Evolutionary conservation across 805 yeast species (phyloP).

Genomic region (Monosporozyma servazzii): DNA sequence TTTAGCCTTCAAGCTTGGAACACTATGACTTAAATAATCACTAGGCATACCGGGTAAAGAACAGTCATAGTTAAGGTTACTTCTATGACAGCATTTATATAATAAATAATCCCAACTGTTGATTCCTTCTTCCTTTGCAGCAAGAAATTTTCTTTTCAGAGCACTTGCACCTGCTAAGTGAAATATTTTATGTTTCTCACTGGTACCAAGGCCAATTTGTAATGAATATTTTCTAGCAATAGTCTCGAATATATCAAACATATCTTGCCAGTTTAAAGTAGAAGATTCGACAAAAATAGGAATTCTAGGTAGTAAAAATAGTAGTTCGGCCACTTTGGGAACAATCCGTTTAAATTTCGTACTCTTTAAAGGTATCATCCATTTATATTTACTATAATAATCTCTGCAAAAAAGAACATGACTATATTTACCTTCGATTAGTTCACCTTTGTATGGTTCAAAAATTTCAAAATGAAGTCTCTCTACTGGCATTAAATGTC

Average conservation of each 20-base stretch:
- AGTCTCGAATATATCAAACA: constrained; percentile 22
- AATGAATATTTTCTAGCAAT: constrained; percentile 17
- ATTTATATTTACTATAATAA: constrained; percentile 22
- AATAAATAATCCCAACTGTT: constrained; percentile 23
- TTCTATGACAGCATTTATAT: constrained; percentile 12
- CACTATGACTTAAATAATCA: constrained; percentile 13
- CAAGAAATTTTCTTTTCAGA: constrained; percentile 11
- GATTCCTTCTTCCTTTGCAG: constrained; percentile 15
- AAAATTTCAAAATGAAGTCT: constrained; percentile 26
- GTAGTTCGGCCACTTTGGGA: constrained; percentile 9
- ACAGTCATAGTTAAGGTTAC: constrained; percentile 14
- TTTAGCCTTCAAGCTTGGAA: constrained; percentile 10
- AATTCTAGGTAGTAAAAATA: constrained; percentile 15
- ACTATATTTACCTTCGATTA: constrained; percentile 22
- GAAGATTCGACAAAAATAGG: constrained; percentile 26
- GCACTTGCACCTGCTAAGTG: constrained; percentile 15
- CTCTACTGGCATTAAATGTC: constrained; percentile 19
- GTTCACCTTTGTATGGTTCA: constrained; percentile 16
- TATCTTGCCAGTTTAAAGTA: constrained; percentile 22
- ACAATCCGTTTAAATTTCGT: constrained; percentile 17
- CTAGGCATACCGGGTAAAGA: constrained; percentile 19
- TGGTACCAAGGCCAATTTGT: constrained; percentile 23
- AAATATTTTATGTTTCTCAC: constrained; percentile 7
- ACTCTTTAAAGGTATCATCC: constrained; percentile 25
- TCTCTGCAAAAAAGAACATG: constrained; percentile 24